These are phyloP conservation scores for Trichoderma oligosporum DNA, from an alignment of 2,329 filamentous ascomycete genomes.

Conservation along the genomic window DNA sequence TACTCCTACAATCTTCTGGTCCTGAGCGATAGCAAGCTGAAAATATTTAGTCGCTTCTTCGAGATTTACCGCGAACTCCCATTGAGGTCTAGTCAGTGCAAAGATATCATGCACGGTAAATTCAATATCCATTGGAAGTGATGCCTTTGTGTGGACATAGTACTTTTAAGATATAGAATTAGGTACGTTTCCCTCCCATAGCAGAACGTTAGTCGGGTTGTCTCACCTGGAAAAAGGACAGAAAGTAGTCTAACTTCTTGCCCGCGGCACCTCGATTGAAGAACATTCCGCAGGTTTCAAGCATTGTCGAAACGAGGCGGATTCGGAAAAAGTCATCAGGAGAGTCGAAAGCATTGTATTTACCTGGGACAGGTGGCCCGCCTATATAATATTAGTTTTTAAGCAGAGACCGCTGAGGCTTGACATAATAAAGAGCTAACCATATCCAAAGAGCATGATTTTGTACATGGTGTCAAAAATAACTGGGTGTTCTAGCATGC, in stretches of 20 bases:
- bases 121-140: slow-evolving; percentile 93
- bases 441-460: slow-evolving; percentile 88
- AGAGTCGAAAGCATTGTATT: slow-evolving; percentile 72
- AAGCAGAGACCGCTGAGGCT: neutral
- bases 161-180: slow-evolving; percentile 52
- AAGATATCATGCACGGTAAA: slow-evolving; percentile 95
- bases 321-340: slow-evolving; percentile 97
- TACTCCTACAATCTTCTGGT: slow-evolving; percentile 74
- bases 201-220: neutral
- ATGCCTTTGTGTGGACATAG: slow-evolving; percentile 86
- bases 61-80: slow-evolving; percentile 77
- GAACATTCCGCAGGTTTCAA: slow-evolving; percentile 95
- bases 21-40: slow-evolving; percentile 80
- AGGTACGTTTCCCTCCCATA: neutral
- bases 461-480: slow-evolving; percentile 95
- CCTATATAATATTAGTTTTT: slow-evolving; percentile 40
- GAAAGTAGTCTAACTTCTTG: slow-evolving; percentile 96
- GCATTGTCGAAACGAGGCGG: slow-evolving; percentile 78
- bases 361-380: slow-evolving; percentile 76
- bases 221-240: slow-evolving; percentile 82
- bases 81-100: slow-evolving; percentile 79
- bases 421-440: slow-evolving; percentile 37
- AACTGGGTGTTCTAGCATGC: slow-evolving; percentile 90
- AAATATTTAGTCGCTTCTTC: slow-evolving; percentile 83
- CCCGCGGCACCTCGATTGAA: slow-evolving; percentile 90